Conservation (phyloP, 192 early-diverging fungal genomes). For the Backusella mclennaniae region DNA sequence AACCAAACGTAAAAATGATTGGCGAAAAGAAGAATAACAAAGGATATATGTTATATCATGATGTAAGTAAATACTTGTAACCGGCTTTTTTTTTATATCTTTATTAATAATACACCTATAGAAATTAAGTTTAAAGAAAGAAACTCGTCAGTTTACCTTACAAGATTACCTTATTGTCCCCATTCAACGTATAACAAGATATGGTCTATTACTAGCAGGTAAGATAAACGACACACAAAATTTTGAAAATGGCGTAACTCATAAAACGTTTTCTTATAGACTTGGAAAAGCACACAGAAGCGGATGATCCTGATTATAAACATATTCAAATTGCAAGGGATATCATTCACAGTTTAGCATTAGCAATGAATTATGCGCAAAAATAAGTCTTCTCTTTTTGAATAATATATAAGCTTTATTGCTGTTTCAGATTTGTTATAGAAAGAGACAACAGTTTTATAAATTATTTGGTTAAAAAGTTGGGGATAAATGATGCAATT, state of each 20-base stretch:
- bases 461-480: no score
- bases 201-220: slow-evolving; percentile 64
- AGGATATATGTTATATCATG: slow-evolving; percentile 25
- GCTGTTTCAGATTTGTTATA: background rate
- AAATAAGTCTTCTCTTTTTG: background rate
- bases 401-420: background rate
- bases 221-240: background rate
- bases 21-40: slow-evolving; percentile 18
- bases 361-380: slow-evolving; percentile 31
- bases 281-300: slow-evolving; percentile 31
- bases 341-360: slow-evolving; percentile 21
- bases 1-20: slow-evolving; percentile 20
- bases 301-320: slow-evolving; percentile 25
- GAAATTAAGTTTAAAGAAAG: slow-evolving; percentile 38
- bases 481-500: background rate
- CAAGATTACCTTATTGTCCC: slow-evolving; percentile 74
- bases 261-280: slow-evolving; percentile 13
- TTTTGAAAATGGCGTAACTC: background rate
- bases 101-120: background rate
- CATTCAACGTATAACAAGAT: slow-evolving; percentile 74
- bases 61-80: background rate
- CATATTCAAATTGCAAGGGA: slow-evolving; percentile 23
- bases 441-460: background rate
- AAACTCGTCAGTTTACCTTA: slow-evolving; percentile 59
- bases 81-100: background rate